Evolutionary conservation across 2,329 filamentous ascomycete genomes (phyloP).

Genomic region (Chrysosporium keratinophilum): DNA sequence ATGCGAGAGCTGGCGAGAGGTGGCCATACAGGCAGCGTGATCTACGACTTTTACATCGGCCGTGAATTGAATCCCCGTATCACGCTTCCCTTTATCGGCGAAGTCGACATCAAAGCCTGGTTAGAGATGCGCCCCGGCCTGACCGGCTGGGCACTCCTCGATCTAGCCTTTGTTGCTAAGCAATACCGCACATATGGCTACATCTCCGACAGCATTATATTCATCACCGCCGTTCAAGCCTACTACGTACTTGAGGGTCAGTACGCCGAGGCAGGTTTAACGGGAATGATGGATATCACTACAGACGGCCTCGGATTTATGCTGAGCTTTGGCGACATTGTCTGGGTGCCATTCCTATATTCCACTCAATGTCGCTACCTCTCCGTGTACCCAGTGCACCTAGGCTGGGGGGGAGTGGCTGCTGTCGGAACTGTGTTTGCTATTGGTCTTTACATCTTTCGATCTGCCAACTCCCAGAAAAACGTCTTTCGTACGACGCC

Average conservation of each 20-base stretch:
- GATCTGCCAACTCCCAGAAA: conserved; percentile 88
- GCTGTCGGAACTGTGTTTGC: conserved; percentile 57
- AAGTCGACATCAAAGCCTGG: conserved; percentile 78
- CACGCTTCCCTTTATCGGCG: conserved; percentile 58
- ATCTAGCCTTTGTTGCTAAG: conserved; percentile 73
- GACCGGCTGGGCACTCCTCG: conserved; percentile 76
- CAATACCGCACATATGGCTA: conserved; percentile 79
- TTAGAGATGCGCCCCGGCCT: conserved; percentile 87
- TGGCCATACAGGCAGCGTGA: conserved; percentile 68
- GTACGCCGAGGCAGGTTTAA: conserved; percentile 76
- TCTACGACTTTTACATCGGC: conserved; percentile 96
- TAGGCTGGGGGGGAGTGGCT: conserved; percentile 57
- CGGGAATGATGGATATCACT: conserved; percentile 91
- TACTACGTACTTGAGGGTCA: conserved; percentile 77
- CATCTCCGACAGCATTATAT: conserved; percentile 74
- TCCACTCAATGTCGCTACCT: conserved; percentile 76
- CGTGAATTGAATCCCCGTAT: conserved; percentile 88
- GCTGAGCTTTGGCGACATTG: conserved; percentile 83
- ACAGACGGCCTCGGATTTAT: conserved; percentile 92
- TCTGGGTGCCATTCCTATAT: conserved; percentile 89
- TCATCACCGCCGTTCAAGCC: conserved; percentile 65
- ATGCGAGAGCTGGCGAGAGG: conserved; percentile 70
- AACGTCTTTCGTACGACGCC: conserved; percentile 86
- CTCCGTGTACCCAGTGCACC: conserved; percentile 65
- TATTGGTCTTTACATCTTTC: conserved; percentile 82